These are phyloP conservation scores for Geoglossum glabrum DNA, from an alignment of 495 filamentous ascomycete species.

Conservation along the genomic window DNA sequence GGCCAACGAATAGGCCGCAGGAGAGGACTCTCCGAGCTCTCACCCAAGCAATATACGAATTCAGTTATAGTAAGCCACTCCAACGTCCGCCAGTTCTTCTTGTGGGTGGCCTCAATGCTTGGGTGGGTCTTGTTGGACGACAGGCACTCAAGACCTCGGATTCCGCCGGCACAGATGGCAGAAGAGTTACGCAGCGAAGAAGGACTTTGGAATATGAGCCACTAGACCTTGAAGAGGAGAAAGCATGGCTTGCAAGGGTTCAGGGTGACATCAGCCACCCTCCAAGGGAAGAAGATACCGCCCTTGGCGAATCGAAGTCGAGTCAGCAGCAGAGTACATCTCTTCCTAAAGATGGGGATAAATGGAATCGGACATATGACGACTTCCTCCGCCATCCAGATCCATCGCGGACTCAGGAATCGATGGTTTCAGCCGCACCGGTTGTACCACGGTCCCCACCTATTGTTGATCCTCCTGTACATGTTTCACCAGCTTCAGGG, in stretches of 20 bases:
- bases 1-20: constrained; percentile 26
- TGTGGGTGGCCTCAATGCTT: constrained; percentile 63
- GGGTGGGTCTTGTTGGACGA: constrained; percentile 59
- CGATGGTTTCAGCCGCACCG: constrained; percentile 36
- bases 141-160: constrained; percentile 32
- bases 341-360: constrained; percentile 9
- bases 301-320: constrained; percentile 21
- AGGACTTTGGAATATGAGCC: constrained; percentile 31
- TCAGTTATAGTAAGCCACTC: constrained; percentile 55
- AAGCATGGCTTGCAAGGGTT: constrained; percentile 38
- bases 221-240: constrained; percentile 39
- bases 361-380: constrained; percentile 37
- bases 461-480: constrained; percentile 15
- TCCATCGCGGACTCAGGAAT: constrained; percentile 46
- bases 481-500: constrained; percentile 16
- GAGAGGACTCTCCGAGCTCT: constrained; percentile 45
- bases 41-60: constrained; percentile 62
- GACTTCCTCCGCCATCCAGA: constrained; percentile 71
- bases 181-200: constrained; percentile 24
- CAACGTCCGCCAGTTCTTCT: constrained; percentile 55
- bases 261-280: constrained; percentile 20
- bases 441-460: constrained; percentile 10
- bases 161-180: constrained; percentile 22
- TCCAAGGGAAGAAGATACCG: constrained; percentile 21
- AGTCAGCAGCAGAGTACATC: constrained; percentile 16